Evolutionary conservation across 2,329 filamentous ascomycete species (phyloP).

Genomic region (Colletotrichum endophyticum): DNA sequence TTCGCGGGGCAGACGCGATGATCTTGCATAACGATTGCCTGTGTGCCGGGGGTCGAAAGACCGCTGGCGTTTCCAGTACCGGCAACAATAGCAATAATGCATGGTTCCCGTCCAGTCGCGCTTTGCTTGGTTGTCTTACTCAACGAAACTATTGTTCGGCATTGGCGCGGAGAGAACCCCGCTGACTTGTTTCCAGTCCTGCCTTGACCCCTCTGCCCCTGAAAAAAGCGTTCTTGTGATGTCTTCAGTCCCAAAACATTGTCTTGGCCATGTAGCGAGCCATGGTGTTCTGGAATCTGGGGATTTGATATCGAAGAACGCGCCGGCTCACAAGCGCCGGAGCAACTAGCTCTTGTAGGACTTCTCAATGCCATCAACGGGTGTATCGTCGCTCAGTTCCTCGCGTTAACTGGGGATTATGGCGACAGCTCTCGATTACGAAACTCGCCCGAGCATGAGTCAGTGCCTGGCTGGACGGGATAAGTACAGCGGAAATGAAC

Average conservation of each 20-base stretch:
- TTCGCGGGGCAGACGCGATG: conserved; percentile 16
- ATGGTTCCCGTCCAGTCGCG: not conserved
- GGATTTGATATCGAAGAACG: not conserved
- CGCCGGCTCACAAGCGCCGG: not conserved
- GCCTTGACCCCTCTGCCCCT: not conserved
- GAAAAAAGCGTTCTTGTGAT: not conserved
- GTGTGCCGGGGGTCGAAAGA: not conserved
- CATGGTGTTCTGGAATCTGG: not conserved
- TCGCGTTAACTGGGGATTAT: not conserved
- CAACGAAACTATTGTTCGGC: not conserved
- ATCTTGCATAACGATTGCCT: conserved; percentile 13
- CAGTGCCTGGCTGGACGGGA: not conserved
- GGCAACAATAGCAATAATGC: not conserved
- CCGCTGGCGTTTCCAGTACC: not conserved
- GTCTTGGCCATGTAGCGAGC: not conserved
- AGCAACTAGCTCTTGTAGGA: not conserved
- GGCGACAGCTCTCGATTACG: not conserved
- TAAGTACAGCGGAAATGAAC: conserved; percentile 19
- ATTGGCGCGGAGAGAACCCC: conserved; percentile 12
- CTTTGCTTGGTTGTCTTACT: not conserved
- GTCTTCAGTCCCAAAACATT: not conserved
- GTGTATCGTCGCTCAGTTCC: conserved; percentile 5
- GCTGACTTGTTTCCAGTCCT: not conserved
- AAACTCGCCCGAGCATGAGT: conserved; percentile 5
- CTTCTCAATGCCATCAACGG: not conserved